phyloP scores from a whole-genome alignment of 2,329 filamentous ascomycete species.

The Penicillium fuscoglaucum region DNA sequence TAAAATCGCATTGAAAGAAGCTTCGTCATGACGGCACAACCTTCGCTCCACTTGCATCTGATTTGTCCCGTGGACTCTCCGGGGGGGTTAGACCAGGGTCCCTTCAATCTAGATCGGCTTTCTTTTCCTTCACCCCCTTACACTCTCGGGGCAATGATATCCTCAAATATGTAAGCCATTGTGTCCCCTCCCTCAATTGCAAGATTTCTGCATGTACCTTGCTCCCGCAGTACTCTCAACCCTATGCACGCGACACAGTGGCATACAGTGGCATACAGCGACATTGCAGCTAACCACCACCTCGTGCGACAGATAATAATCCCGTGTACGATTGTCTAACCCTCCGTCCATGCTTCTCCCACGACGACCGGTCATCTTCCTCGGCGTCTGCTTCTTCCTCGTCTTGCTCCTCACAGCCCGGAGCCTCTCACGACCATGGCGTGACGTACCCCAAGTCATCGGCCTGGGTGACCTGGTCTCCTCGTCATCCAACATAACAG shows the following conservation, averaged over 20 bases:
- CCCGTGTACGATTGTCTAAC: not conserved
- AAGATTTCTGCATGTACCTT: not conserved
- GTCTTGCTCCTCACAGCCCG: conserved; percentile 33
- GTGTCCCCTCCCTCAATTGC: not conserved
- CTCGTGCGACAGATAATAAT: conserved; percentile 15
- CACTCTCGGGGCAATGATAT: conserved; percentile 1
- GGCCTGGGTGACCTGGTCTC: conserved; percentile 39
- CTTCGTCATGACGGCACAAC: conserved; percentile 3
- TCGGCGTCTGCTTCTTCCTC: conserved; percentile 36
- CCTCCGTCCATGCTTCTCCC: conserved; percentile 34
- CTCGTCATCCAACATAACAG: conserved; percentile 14
- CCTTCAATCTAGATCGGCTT: conserved; percentile 2
- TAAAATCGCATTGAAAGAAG: not conserved
- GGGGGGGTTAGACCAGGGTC: not conserved
- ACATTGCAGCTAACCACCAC: conserved; percentile 12
- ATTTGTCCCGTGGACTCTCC: not conserved
- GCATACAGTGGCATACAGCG: not conserved
- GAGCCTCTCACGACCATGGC: conserved; percentile 37
- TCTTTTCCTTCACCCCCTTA: not conserved
- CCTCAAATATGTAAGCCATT: conserved; percentile 3
- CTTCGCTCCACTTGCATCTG: conserved; percentile 4
- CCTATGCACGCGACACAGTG: not conserved
- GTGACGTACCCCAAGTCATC: conserved; percentile 36
- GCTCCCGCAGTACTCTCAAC: not conserved
- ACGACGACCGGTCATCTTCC: conserved; percentile 33